Conservation (phyloP, 805 yeast genomes). For the Millerozyma acaciae region DNA sequence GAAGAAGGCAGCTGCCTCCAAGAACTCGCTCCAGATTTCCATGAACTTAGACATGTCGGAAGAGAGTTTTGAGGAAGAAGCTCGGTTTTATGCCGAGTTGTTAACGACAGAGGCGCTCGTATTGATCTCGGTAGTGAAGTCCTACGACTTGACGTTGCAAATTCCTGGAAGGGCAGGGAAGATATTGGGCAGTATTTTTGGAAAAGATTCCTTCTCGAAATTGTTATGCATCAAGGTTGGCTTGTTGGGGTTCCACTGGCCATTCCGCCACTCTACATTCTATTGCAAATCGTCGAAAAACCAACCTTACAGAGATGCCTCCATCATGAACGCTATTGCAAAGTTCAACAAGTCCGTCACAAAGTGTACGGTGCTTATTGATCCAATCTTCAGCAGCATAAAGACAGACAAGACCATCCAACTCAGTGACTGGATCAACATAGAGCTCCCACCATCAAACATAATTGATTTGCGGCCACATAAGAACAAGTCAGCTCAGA, state of each 20-base stretch:
- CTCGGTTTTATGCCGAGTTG: constrained; percentile 29
- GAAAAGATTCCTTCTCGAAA: constrained; percentile 25
- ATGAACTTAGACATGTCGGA: constrained; percentile 6
- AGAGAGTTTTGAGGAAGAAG: constrained; percentile 9
- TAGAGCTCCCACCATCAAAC: constrained; percentile 36
- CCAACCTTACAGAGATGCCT: constrained; percentile 41
- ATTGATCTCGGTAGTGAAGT: constrained; percentile 30
- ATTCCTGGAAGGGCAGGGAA: constrained; percentile 23
- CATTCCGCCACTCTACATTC: constrained; percentile 37
- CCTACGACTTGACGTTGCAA: constrained; percentile 36
- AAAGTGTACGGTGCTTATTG: constrained; percentile 31
- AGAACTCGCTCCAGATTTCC: background rate
- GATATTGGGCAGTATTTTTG: constrained; percentile 20
- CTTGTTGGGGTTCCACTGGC: constrained; percentile 43
- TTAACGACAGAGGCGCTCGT: constrained; percentile 39
- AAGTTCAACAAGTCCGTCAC: constrained; percentile 27
- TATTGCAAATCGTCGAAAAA: constrained; percentile 33
- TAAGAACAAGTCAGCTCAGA: constrained; percentile 23
- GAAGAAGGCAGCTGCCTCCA: constrained; percentile 10
- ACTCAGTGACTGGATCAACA: constrained; percentile 36
- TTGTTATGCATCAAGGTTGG: constrained; percentile 38
- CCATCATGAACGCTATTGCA: constrained; percentile 32
- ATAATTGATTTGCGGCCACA: constrained; percentile 37
- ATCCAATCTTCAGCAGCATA: constrained; percentile 34
- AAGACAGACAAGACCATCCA: constrained; percentile 28